phyloP scores from a whole-genome alignment of 495 filamentous ascomycete genomes.

The Monascus purpureus region DNA sequence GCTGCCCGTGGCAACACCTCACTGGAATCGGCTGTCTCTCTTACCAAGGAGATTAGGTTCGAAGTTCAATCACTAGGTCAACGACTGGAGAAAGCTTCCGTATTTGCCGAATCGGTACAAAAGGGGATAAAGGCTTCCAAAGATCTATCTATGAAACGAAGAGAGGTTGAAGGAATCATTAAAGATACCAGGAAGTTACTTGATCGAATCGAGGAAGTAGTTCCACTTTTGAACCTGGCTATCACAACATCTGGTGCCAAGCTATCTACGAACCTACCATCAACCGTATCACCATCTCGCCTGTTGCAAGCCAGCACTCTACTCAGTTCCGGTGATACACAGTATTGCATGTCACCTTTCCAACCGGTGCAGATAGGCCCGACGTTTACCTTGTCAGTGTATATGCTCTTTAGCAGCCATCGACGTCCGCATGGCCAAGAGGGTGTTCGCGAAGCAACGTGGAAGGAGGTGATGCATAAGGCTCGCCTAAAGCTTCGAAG shows the following conservation, averaged over 20 bases:
- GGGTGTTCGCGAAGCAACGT: slow-evolving; percentile 60
- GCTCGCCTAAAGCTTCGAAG: slow-evolving; percentile 67
- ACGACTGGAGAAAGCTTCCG: slow-evolving; percentile 54
- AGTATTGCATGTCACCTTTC: slow-evolving; percentile 53
- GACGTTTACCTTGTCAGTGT: slow-evolving; percentile 76
- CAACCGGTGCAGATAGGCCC: slow-evolving; percentile 74
- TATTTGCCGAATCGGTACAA: slow-evolving; percentile 46
- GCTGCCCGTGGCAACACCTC: slow-evolving; percentile 91
- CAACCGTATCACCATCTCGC: slow-evolving; percentile 80
- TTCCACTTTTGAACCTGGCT: slow-evolving; percentile 86
- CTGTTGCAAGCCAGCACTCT: slow-evolving; percentile 90
- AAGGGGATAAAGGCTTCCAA: slow-evolving; percentile 35
- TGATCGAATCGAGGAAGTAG: slow-evolving; percentile 73
- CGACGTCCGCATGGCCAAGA: slow-evolving; percentile 48
- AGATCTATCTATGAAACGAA: slow-evolving; percentile 32
- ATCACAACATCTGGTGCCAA: slow-evolving; percentile 91
- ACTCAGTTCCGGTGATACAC: slow-evolving; percentile 74
- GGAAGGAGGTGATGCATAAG: slow-evolving; percentile 98
- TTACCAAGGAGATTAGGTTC: slow-evolving; percentile 75
- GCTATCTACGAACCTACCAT: slow-evolving; percentile 60
- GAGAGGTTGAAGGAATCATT: slow-evolving; percentile 57
- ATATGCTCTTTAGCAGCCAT: slow-evolving; percentile 92
- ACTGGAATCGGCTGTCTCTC: slow-evolving; percentile 72
- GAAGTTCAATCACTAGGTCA: slow-evolving; percentile 79
- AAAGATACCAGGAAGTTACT: slow-evolving; percentile 65